phyloP scores from a whole-genome alignment of 495 filamentous ascomycete species.

The Aspergillus sclerotioniger region DNA sequence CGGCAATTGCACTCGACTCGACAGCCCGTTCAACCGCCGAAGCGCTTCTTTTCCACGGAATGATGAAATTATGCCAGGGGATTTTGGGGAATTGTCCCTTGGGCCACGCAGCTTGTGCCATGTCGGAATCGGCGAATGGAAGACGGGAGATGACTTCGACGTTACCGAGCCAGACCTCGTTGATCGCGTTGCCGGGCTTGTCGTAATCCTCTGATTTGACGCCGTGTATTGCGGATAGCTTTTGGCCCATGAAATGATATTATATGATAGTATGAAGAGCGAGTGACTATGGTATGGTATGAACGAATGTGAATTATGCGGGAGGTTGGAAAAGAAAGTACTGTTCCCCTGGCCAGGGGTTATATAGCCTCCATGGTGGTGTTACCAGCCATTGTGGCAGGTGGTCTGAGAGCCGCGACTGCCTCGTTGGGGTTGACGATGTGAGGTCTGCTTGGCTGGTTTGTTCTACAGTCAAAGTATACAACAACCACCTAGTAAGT shows the following conservation, averaged over 20 bases:
- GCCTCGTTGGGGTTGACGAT: no score
- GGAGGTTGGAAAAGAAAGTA: not conserved
- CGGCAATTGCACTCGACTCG: not conserved
- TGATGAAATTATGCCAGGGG: slow-evolving; percentile 43
- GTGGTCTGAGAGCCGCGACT: no score
- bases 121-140: slow-evolving; percentile 37
- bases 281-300: not conserved
- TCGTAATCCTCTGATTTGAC: slow-evolving; percentile 35
- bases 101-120: slow-evolving; percentile 37
- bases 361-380: no score
- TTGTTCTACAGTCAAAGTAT: no score
- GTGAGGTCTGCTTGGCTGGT: no score
- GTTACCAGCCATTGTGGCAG: no score
- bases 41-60: slow-evolving; percentile 34
- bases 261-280: not conserved
- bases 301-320: not conserved
- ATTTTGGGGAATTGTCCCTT: slow-evolving; percentile 33
- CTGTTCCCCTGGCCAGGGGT: not conserved
- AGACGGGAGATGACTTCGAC: slow-evolving; percentile 38
- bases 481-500: no score
- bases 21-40: not conserved
- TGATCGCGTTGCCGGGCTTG: slow-evolving; percentile 37
- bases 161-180: slow-evolving; percentile 38
- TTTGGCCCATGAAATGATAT: slow-evolving; percentile 32
- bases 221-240: slow-evolving; percentile 31